Evolutionary conservation across 768 basidiomycete species (phyloP), one percentile per base, ranked within the genome.

Genomic region (Russula abietina): DNA sequence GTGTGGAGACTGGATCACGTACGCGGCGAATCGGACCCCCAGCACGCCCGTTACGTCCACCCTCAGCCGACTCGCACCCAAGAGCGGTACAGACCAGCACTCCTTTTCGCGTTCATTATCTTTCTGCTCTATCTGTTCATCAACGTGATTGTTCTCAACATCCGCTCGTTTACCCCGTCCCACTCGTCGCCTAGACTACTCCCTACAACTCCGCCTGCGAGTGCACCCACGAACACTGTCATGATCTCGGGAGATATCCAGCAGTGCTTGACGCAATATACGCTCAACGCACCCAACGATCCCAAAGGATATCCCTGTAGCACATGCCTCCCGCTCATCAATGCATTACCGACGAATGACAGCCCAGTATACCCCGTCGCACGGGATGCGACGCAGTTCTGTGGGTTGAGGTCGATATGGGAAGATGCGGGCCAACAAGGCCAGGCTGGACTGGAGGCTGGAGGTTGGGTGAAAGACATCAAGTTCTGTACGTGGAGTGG

Each of bases 401-500:
- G 81, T 61, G 73, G 80, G 14, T 72, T 82, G 36, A 72, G 77
- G 7, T 72, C 78, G 12, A 67, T 82, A 64, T 81, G 77, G 65
- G 76, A 77, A 55, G 73, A 72, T 2, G 69, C 78, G 11, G 69
- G 73, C 17, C 64, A 70, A 17, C 69, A 71, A 56, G 78, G 76
- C 1, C 79, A 79, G 67, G 67, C 73, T 1, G 71, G 68, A 0
- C 73, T 82, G 10, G 72, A 74, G 53, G 76, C 75, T 24, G 75
- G 74, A 2, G 76, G 76, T 7, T 82, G 81, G 81, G 72, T 75
- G 52, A 75, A 77, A 64, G 76, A 81, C 55, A 66, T 75, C 43
- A 71, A 74, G 54, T 79, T 79, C 64, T 82, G 81, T 65, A 70
- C 74, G 1, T 82, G 81, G 81, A 71, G 65, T 8, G 81, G 81